A percentile compares a stretch with the other conserved stretches of the same genome.
phyloP scores from a whole-genome alignment of 805 yeast genomes.

The Blastobotrys americana region DNA sequence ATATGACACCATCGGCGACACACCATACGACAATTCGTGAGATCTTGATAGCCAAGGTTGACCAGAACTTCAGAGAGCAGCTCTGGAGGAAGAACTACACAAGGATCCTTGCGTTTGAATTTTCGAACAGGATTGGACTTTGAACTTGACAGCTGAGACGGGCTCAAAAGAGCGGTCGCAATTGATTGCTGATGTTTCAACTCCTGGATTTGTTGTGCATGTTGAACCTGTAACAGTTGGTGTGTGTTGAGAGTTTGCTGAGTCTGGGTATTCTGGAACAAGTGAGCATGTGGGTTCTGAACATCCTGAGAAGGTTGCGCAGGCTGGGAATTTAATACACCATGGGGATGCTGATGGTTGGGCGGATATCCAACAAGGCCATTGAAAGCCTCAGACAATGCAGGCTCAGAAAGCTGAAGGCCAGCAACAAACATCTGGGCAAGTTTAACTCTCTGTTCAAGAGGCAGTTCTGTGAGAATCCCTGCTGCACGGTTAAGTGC shows the following conservation, averaged over 20 bases:
- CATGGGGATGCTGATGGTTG: no score
- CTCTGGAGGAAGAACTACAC: constrained; percentile 15
- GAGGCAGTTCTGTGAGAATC: background rate
- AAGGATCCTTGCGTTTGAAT: background rate
- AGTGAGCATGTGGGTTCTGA: background rate
- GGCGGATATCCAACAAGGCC: background rate
- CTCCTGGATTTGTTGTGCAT: background rate
- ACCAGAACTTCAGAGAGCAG: constrained; percentile 15
- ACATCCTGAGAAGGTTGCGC: background rate
- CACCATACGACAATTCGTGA: constrained; percentile 18
- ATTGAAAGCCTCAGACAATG: background rate
- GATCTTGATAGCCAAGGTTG: constrained; percentile 14
- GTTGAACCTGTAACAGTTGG: background rate
- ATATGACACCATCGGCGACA: constrained; percentile 18
- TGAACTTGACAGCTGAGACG: no score
- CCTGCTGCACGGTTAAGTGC: background rate
- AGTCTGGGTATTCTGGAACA: background rate
- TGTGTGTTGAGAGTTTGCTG: no score
- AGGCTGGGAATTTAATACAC: background rate
- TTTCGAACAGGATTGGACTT: background rate
- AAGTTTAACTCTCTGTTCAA: background rate
- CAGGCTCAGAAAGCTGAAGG: background rate
- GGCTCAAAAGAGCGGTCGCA: no score
- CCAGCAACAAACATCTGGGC: background rate
- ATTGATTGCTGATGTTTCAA: no score